Evolutionary conservation across 225 moss, liverwort and hornwort species (phyloP), one percentile per base, ranked within the genome.

Genomic region (Thuidium tamariscinum): DNA sequence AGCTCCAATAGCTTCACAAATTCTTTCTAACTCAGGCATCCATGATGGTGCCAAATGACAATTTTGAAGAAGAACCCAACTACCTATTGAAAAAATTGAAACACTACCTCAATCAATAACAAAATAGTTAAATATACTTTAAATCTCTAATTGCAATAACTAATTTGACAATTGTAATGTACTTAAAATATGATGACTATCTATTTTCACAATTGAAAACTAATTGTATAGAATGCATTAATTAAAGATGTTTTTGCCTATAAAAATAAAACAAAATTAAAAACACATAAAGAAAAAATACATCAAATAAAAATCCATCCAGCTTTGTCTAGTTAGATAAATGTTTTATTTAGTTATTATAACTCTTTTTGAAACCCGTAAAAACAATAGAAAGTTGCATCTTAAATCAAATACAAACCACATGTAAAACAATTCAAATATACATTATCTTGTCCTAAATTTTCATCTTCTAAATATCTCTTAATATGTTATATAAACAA

Each of bases 31-130:
- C 46, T 94, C 94, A 20, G 89, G 90, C 98, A 98, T 98, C 98
- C 98, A 98, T 9, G 96, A 98, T 48, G 96, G 94, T 44, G 98
- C 98, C 32, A 98, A 82, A 88, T 98, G 98, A 68, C 97, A 98
- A 80, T 98, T 98, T 83, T 98, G 97, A 32, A 98, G 96, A 30
- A 98, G 93, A 60, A 98, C 96, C 98, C 98, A 98, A 73, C 94
- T 25, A 56, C 98, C 96, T 98, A 54, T 32, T 0, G 46, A 81
- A 4, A 32, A 23, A 41, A 9, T 36, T 16, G 20, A 74, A 15
- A 48, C 5, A n/a, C 4, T 1, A 66, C 5, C 6, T 44, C 54
- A 54, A 32, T 44, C 34, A 29, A 67, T 32, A 80, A 79, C 36
- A 48, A 65, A 20, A 62, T 46, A 66, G 14, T 9, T 29, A 39